Base-by-base conservation (phyloP, 495 filamentous ascomycete genomes). In the Letharia columbiana region DNA sequence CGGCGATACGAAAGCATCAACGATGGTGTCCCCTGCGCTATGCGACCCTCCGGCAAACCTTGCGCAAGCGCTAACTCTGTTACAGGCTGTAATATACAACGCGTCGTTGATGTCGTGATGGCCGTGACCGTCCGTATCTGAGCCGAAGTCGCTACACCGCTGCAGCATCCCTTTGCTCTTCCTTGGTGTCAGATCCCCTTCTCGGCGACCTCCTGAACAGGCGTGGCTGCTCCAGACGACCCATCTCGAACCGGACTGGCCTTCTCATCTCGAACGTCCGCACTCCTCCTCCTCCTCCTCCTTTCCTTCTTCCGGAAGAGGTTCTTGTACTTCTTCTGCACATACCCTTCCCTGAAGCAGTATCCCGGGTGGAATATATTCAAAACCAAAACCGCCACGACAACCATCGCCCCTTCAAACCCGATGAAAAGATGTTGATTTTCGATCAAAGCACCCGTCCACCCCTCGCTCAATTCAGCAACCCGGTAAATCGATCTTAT, bases 391-490 rank as follows among this genome's bases (percentile, higher is more conserved):
- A 60, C 60, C n/a, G 75, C 72, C 37, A 75, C 62, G 40, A 65
- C 52, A 35, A 80, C 70, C 74, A 78, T 75, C 44, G 69, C 69
- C 10, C 71, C 70, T 41, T 78, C 73, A 23, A 78, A 70, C 28
- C 75, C 67, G 67, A 78, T 76, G 60, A 73, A 74, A 0, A 64
- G 66, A 41, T 71, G 66, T 52, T 80, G 63, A 20, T 76, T 67
- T 60, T 74, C 71, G 60, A 73, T 74, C 23, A 77, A 54, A 12
- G 60, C 45, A 3, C 77, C 71, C 17, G 70, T 39, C 61, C 77
- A 79, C 3, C 78, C 78, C 17, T 67, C 69, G 7, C 67, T 67
- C 4, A 81, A 68, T 67, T 78, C 77, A 10, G 71, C 73, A 56
- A 71, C 70, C 10, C 78, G 74, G 66, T 75, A 79, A 17, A 68